Base-by-base conservation (phyloP, 768 basidiomycete species). In the Tylopilus felleus region DNA sequence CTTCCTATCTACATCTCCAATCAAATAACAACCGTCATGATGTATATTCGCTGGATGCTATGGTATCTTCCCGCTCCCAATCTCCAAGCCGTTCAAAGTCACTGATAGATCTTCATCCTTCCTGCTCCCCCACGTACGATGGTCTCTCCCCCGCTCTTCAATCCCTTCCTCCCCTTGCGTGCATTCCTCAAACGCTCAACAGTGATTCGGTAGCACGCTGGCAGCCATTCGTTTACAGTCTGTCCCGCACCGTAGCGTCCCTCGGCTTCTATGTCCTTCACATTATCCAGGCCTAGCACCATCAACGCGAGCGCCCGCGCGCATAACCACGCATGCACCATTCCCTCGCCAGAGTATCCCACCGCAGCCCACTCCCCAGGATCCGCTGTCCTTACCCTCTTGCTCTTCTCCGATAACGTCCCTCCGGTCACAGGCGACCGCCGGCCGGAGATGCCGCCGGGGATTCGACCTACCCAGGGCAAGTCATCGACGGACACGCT, bases 381-480 rank as follows among this genome's bases (percentile, higher is more conserved):
- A 21, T 61, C 52, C 2, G 54, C 57, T 51, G 53, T 55, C 46
- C 59, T 58, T n/a, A 27, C 31, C 8, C 42, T 22, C 52, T 38
- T 36, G 10, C 17, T 45, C 36, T 53, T 59, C 27, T 49, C 56
- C 21, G 38, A 56, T n/a, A 8, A n/a, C 10, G 16, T 35, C 44
- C 21, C 28, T 8, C 29, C 36, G 4, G 27, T 28, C 17, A 46
- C 39, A 13, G 71, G 68, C 41, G 59, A 56, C 1, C 54, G 53
- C 25, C 84, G 71, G 5, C 78, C 76, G 0, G 85, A 72, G 10
- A 86, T 66, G 22, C 59, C 68, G 19, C 57, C 57, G 1, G 84
- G 84, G 43, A 89, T 69, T 12, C 83, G 74, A 14, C 87, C 88
- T 35, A 88, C 84, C 88, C 88, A 89, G 4, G 87, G 87, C 63